Evolutionary conservation across 306 rosid species (phyloP).

Genomic region (Acacia confusa): DNA sequence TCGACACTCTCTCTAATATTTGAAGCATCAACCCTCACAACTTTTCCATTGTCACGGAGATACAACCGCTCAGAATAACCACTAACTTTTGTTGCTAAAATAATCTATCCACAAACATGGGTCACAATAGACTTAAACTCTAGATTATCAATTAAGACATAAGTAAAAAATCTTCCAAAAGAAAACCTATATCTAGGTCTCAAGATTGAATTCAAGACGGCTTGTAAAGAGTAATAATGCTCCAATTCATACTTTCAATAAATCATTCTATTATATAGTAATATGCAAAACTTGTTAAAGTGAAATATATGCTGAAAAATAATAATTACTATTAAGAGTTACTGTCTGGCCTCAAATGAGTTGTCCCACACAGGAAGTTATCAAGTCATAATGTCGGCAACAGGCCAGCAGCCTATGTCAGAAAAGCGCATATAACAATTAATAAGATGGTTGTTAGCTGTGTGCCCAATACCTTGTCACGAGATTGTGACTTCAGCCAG

Average conservation of each 20-base stretch:
- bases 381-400: not conserved
- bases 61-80: slow-evolving; percentile 80
- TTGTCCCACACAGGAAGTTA: slow-evolving; percentile 3
- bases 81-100: slow-evolving; percentile 78
- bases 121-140: slow-evolving; percentile 25
- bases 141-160: not conserved
- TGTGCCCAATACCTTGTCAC: slow-evolving; percentile 68
- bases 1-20: slow-evolving; percentile 91
- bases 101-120: slow-evolving; percentile 46
- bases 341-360: not conserved
- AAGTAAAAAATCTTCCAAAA: too few relatives aligned
- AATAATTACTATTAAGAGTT: not conserved
- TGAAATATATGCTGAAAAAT: not conserved
- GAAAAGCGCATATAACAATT: slow-evolving; percentile 2
- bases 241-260: not conserved
- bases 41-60: slow-evolving; percentile 66
- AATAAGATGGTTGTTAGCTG: slow-evolving; percentile 13
- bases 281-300: slow-evolving; percentile 15
- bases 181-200: not conserved
- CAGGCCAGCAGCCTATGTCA: not conserved
- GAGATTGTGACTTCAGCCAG: slow-evolving; percentile 83
- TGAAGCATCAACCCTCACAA: slow-evolving; percentile 77
- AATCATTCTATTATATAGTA: not conserved
- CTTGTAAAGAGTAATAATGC: too few relatives aligned
- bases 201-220: not conserved